Evolutionary conservation across 352 stramenopile species (phyloP), one percentile per base, ranked within the genome.

Genomic region (Phytopythium ostracodes): DNA sequence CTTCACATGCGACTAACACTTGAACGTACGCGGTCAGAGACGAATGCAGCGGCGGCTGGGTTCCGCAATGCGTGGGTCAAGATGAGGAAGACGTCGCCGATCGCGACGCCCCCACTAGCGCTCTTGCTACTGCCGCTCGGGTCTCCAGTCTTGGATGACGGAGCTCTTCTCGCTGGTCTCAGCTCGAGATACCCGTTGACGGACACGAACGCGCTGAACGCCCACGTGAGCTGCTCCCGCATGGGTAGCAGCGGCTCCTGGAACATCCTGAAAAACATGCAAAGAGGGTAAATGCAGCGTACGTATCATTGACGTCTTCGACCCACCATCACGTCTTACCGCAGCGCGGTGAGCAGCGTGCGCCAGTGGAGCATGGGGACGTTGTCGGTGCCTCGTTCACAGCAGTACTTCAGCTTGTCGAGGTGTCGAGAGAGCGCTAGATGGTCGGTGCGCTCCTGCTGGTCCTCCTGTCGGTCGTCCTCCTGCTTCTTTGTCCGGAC

Each of bases 301-400:
- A n/a, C n/a, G n/a, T n/a, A n/a, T n/a, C n/a, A n/a, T n/a, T n/a
- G n/a, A n/a, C n/a, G n/a, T n/a, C n/a, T n/a, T n/a, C n/a, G n/a
- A n/a, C n/a, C n/a, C n/a, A n/a, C n/a, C 12, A 8, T 2, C 49
- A 25, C 17, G 33, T 60, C 65, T 24, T 52, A 89, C 79, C 78
- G 75, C n/a, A 91, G 58, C 10, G 62, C 70, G 17, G 77, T 57
- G 42, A 93, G 80, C 36, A 91, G 56, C 27, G 81, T 61, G 22
- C 76, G 79, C 84, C 84, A 93, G 65, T 93, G 87, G 56, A 90
- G 63, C 50, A 84, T 73, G 15, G 59, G 67, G 1, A 88, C 68
- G 52, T 86, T 81, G 42, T 84, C 71, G 18, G 33, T 33, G 18
- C 72, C 78, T 22, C 77, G 76, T 40, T 93, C 79, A 50, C 74